These are phyloP conservation scores for Verticillium klebahnii DNA, from an alignment of 2,329 filamentous ascomycete genomes.

Conservation along the genomic window DNA sequence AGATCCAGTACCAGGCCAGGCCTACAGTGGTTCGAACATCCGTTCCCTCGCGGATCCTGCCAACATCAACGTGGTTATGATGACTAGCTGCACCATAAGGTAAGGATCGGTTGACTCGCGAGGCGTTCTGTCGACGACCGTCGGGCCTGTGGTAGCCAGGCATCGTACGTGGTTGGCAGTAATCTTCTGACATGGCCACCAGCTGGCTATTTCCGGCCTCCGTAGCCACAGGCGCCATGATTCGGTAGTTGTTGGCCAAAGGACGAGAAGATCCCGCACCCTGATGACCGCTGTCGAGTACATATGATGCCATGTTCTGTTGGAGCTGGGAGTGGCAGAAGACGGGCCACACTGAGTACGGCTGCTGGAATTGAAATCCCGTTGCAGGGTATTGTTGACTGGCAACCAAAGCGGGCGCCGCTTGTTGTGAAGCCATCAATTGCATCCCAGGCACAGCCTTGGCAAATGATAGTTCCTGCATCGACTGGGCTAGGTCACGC, in stretches of 20 bases:
- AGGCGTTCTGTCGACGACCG: conserved; percentile 43
- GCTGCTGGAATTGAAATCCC: conserved; percentile 16
- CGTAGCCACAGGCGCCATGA: conserved; percentile 17
- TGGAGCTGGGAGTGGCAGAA: conserved; percentile 25
- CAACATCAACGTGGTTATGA: conserved; percentile 59
- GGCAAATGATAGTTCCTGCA: conserved; percentile 7
- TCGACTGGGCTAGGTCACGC: neutral
- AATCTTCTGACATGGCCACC: conserved; percentile 25
- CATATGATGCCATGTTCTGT: conserved; percentile 19
- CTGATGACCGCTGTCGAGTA: conserved; percentile 17
- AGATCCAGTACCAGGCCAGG: conserved; percentile 2
- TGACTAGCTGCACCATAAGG: conserved; percentile 44
- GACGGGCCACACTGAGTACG: conserved; percentile 26
- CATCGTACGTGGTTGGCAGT: conserved; percentile 33
- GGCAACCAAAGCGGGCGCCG: neutral
- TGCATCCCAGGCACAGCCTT: neutral
- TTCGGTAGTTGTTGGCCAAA: conserved; percentile 1
- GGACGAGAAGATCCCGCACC: neutral
- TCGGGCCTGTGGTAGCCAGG: conserved; percentile 29
- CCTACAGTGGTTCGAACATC: conserved; percentile 73
- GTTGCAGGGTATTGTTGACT: conserved; percentile 4
- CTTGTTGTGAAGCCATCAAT: neutral
- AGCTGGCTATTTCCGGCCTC: conserved; percentile 3
- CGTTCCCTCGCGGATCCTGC: conserved; percentile 57
- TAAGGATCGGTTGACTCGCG: conserved; percentile 39